Conservation (phyloP, 2,329 filamentous ascomycete species). For the Cercospora zeina region DNA sequence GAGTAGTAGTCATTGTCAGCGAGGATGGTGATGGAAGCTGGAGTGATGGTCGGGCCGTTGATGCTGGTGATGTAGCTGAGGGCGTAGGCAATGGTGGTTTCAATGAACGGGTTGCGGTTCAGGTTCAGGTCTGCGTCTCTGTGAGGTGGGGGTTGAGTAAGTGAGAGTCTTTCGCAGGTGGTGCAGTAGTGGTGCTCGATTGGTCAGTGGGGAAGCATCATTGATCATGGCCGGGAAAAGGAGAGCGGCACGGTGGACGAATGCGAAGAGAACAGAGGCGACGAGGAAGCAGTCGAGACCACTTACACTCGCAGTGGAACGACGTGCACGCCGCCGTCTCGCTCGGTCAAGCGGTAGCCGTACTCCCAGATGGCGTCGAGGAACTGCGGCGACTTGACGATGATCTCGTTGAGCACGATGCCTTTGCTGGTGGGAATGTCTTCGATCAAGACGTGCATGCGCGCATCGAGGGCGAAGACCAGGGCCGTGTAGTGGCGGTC, state of each 20-base stretch:
- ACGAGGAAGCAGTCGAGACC: background rate
- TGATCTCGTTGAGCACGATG: constrained; percentile 66
- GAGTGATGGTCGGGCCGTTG: constrained; percentile 58
- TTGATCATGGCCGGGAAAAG: constrained; percentile 8
- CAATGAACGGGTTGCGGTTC: constrained; percentile 79
- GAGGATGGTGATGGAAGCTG: constrained; percentile 78
- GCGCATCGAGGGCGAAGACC: constrained; percentile 64
- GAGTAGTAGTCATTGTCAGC: constrained; percentile 98
- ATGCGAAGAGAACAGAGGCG: background rate
- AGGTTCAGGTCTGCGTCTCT: constrained; percentile 46
- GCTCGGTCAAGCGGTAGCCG: constrained; percentile 68
- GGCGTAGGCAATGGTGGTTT: constrained; percentile 84
- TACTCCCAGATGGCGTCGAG: constrained; percentile 84
- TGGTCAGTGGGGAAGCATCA: constrained; percentile 7
- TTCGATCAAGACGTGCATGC: constrained; percentile 62
- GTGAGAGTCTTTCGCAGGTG: constrained; percentile 17
- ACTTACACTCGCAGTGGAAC: constrained; percentile 78
- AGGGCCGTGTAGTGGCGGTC: constrained; percentile 80
- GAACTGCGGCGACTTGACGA: constrained; percentile 92
- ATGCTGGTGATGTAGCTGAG: constrained; percentile 72
- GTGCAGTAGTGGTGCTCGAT: background rate
- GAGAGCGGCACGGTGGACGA: background rate
- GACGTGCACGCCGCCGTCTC: constrained; percentile 76
- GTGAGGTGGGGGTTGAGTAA: constrained; percentile 27
- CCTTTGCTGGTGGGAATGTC: constrained; percentile 60